Percentiles rank a stretch among this genome's conserved stretches.
phyloP scores from a whole-genome alignment of 2,329 filamentous ascomycete species.

The Aspergillus aculeatus region DNA sequence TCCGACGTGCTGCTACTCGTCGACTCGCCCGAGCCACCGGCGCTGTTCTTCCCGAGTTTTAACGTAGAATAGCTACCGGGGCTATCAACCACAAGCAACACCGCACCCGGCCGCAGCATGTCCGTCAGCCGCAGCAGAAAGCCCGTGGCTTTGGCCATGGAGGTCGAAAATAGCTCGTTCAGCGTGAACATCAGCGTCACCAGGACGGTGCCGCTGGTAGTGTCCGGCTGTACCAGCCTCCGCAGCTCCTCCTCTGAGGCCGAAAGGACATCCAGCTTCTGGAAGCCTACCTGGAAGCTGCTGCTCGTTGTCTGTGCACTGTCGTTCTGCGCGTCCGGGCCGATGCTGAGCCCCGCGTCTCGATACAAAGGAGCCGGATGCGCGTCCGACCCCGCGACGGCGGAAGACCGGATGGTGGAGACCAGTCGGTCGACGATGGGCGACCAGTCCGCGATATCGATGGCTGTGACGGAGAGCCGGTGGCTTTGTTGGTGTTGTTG shows the following conservation, averaged over 20 bases:
- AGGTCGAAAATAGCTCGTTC: conserved; percentile 86
- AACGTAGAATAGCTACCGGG: conserved; percentile 90
- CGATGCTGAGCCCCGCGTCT: conserved; percentile 2
- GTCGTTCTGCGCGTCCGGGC: neutral
- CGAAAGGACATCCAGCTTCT: conserved; percentile 53
- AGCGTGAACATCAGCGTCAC: conserved; percentile 90
- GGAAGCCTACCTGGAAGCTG: conserved; percentile 41
- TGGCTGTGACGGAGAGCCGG: conserved; percentile 56
- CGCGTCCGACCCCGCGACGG: conserved; percentile 28
- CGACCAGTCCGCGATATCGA: conserved; percentile 82
- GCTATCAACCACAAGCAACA: conserved; percentile 86
- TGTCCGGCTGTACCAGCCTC: conserved; percentile 28
- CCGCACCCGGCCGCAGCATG: conserved; percentile 55
- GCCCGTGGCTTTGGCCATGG: conserved; percentile 70
- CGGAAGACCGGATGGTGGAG: conserved; percentile 48
- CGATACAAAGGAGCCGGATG: conserved; percentile 31
- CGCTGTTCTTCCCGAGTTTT: conserved; percentile 56
- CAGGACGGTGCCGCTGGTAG: conserved; percentile 46
- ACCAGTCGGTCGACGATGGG: conserved; percentile 61
- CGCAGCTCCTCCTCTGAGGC: conserved; percentile 40
- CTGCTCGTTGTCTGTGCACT: neutral
- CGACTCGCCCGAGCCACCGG: neutral
- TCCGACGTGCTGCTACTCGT: conserved; percentile 21
- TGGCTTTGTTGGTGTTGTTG: neutral
- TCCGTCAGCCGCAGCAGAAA: conserved; percentile 71